Conservation (phyloP, 371 early-diverging fungal genomes). For the Mortierella sp. region DNA sequence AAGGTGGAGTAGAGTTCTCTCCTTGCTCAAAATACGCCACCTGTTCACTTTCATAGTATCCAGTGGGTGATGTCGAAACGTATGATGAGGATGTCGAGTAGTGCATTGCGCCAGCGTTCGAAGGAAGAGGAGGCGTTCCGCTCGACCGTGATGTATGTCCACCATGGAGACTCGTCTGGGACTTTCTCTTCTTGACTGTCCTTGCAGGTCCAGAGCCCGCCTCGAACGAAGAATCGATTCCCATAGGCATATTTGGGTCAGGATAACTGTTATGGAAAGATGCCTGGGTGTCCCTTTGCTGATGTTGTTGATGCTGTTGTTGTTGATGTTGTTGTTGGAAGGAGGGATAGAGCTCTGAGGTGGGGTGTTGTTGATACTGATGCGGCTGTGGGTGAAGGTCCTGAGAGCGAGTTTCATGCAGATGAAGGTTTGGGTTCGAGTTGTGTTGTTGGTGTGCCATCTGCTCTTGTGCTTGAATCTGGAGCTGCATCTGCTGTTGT, state of each 20-base stretch:
- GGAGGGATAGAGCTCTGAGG: conserved; percentile 19
- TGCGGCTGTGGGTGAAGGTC: conserved; percentile 1
- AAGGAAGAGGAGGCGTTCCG: conserved; percentile 15
- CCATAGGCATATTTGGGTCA: conserved; percentile 11
- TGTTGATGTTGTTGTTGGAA: conserved; percentile 25
- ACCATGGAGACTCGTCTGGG: conserved; percentile 19
- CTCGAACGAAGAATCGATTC: not conserved
- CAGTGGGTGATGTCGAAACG: conserved; percentile 22
- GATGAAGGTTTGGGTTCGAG: conserved; percentile 16
- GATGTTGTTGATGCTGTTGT: not conserved
- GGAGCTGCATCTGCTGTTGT: conserved; percentile 18
- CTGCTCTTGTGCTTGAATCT: conserved; percentile 12
- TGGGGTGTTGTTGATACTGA: conserved; percentile 28
- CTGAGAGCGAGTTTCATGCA: conserved; percentile 13
- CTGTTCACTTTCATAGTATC: conserved; percentile 23
- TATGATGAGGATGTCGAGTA: conserved; percentile 19
- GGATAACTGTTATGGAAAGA: conserved; percentile 1
- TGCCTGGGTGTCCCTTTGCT: not conserved
- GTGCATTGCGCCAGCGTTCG: conserved; percentile 6
- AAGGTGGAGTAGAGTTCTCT: conserved; percentile 3
- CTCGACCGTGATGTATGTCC: conserved; percentile 12
- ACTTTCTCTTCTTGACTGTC: conserved; percentile 23
- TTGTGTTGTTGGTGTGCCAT: conserved; percentile 11
- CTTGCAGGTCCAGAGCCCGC: conserved; percentile 2
- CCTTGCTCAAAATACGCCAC: conserved; percentile 17